Evolutionary conservation across 257 asterid species (phyloP).

Genomic region (Linderniella brevidens): DNA sequence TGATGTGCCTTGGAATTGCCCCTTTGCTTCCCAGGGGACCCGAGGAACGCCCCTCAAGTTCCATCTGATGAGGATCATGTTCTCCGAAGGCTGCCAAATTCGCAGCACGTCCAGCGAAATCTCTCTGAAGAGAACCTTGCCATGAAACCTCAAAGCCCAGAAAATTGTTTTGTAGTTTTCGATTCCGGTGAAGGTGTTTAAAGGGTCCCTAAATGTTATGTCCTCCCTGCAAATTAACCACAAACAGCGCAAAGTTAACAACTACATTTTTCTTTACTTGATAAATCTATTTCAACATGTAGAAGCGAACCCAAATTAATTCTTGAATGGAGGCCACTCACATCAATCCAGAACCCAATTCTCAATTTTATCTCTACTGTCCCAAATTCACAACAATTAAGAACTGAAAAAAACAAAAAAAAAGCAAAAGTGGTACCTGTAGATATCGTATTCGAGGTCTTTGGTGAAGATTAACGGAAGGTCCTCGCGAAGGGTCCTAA

Average conservation of each 20-base stretch:
- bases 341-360: too few species aligned
- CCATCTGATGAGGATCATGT: constrained; percentile 59
- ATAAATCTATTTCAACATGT: neutral
- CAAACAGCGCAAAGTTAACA: neutral
- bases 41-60: constrained; percentile 57
- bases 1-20: constrained; percentile 70
- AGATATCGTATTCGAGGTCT: constrained; percentile 73
- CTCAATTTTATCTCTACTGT: too few species aligned
- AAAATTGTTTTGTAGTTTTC: constrained; percentile 60
- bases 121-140: constrained; percentile 60
- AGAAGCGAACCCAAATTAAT: neutral
- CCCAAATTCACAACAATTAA: too few species aligned
- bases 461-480: constrained; percentile 51
- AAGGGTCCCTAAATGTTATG: constrained; percentile 60
- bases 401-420: too few species aligned
- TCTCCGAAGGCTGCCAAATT: constrained; percentile 83
- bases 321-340: neutral
- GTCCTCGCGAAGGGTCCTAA: constrained; percentile 84
- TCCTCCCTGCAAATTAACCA: constrained; percentile 54
- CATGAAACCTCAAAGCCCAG: constrained; percentile 86
- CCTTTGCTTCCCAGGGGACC: constrained; percentile 78
- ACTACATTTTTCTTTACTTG: neutral
- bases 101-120: constrained; percentile 60
- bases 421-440: constrained; percentile 36
- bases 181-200: constrained; percentile 65